Base-by-base conservation (phyloP, 352 stramenopile genomes). In the Phytophthora meadii region DNA sequence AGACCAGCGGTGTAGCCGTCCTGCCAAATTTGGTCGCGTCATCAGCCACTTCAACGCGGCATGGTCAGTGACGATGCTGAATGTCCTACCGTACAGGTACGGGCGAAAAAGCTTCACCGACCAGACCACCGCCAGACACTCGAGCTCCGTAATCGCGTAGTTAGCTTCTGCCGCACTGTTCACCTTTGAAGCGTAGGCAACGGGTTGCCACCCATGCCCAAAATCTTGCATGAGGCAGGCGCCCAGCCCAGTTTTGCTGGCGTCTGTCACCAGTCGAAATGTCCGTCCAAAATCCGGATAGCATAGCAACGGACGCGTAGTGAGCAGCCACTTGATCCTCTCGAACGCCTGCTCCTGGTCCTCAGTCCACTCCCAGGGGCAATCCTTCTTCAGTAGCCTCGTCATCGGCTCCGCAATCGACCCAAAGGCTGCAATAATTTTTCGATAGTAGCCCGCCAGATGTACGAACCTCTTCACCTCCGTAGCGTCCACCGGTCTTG, bases 251-350 rank as follows among this genome's bases (percentile, higher is more conserved):
- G 45, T 11, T 19, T 45, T 45, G 34, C 30, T 46, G 2, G 30
- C 49, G 24, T 55, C 49, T 12, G 49, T 55, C 9, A 55, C 12
- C 22, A 46, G 4, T 19, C 32, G n/a, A 45, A 55, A 34, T 7
- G 17, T 3, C 12, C 22, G 6, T 11, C 3, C 41, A 30, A 50
- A 55, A 7, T 55, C 12, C 2, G 46, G 46, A 22, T 53, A 53
- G 0, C 22, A 0, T 2, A 55, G 17, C 32, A 55, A 7, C 1
- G 32, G 32, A 22, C 40, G 44, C 1, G 32, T 46, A 27, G 49
- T 55, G 1, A 55, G 6, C 11, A 24, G 2, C 0, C 0, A 0
- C 19, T 55, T 55, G 0, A 55, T 5, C 2, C 34, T 5, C 9
- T 34, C 7, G 19, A 55, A 55, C 10, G 49, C 34, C 8, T 36